Evolutionary conservation across 2,329 filamentous ascomycete species (phyloP), one percentile per base, ranked within the genome.

Genomic region (Lecanosticta acicola): DNA sequence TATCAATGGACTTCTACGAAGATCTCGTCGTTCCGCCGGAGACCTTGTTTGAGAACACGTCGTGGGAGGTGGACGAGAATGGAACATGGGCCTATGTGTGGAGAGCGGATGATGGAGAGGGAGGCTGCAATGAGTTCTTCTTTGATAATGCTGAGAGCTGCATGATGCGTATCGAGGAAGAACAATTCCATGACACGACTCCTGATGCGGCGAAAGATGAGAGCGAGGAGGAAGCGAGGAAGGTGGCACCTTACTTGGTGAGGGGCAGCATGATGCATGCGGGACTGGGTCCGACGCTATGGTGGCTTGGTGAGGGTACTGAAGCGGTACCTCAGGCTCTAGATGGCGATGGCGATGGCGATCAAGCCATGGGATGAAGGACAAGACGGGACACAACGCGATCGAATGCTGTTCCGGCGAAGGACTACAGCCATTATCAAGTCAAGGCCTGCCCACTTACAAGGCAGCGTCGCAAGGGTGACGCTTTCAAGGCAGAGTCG

Each of bases 141-240:
- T 94, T 93, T 66, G 93, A 98, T 66, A 84, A 83, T 59, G 84
- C 91, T 61, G 93, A 97, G 70, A 81, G 85, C 59, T 90, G 95
- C 20, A 80, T 91, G 33, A 85, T 97, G 59, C 79, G 88, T 17
- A 83, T 97, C 33, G 81, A 94, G 57, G 79, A 84, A 41, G 93
- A 98, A 69, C 80, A 87, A 55, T 98, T 93, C 89, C 80, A 88
- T 50, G 91, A 97, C 64, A 85, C 94, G 66, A 83, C 85, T 1
- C 91, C 91, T 83, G 34, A 84, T 87, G 81, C 83, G 48, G 39
- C 40, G 24, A 48, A 59, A 33, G 52, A 84, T 53, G 74, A 79
- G 11, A 77, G 78, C 32, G 79, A 85, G 39, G 77, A 79, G 40
- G 68, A 74, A 18, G 68, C 75, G 41, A 76, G 81, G 43, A 80